Percentiles rank a stretch among this genome's conserved stretches.
Conservation (phyloP, 2,329 filamentous ascomycete genomes). For the Neopestalotiopsis clavispora region DNA sequence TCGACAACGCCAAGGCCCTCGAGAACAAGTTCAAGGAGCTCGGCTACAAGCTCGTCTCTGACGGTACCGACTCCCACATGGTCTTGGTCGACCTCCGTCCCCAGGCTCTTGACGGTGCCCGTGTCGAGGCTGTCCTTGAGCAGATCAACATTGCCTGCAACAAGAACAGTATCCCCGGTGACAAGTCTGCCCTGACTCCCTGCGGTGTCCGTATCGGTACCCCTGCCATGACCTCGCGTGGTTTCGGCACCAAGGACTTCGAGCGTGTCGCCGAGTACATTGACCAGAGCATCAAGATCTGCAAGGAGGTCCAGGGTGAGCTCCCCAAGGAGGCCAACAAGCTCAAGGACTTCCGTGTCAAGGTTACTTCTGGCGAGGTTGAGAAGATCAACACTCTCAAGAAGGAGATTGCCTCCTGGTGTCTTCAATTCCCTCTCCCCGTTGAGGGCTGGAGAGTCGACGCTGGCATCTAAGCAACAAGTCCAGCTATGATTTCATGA, state of each 20-base stretch:
- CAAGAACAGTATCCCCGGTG: slow-evolving; percentile 98
- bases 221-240: slow-evolving; percentile 95
- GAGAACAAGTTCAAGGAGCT: slow-evolving; percentile 84
- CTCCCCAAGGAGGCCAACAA: slow-evolving; percentile 98
- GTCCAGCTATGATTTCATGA: slow-evolving; percentile 19
- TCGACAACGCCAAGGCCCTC: slow-evolving; percentile 91
- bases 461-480: slow-evolving; percentile 56
- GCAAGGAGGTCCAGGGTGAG: slow-evolving; percentile 81
- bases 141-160: slow-evolving; percentile 99
- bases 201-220: slow-evolving; percentile 95
- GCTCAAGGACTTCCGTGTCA: slow-evolving; percentile 99
- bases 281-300: slow-evolving; percentile 84
- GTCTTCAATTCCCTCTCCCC: slow-evolving; percentile 88
- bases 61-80: slow-evolving; percentile 97
- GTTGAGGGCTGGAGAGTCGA: slow-evolving; percentile 74
- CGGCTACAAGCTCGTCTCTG: slow-evolving; percentile 92
- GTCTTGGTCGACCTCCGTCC: slow-evolving; percentile 93
- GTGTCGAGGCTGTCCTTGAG: slow-evolving; percentile 94
- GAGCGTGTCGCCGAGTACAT: slow-evolving; percentile 90
- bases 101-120: slow-evolving; percentile 85
- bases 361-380: slow-evolving; percentile 79
- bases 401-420: slow-evolving; percentile 90
- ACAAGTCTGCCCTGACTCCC: slow-evolving; percentile 95
- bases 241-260: slow-evolving; percentile 92
- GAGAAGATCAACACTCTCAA: slow-evolving; percentile 82